These are phyloP conservation scores for Eragrostis tef DNA, from an alignment of 202 grass and related monocot genomes.

Conservation along the genomic window DNA sequence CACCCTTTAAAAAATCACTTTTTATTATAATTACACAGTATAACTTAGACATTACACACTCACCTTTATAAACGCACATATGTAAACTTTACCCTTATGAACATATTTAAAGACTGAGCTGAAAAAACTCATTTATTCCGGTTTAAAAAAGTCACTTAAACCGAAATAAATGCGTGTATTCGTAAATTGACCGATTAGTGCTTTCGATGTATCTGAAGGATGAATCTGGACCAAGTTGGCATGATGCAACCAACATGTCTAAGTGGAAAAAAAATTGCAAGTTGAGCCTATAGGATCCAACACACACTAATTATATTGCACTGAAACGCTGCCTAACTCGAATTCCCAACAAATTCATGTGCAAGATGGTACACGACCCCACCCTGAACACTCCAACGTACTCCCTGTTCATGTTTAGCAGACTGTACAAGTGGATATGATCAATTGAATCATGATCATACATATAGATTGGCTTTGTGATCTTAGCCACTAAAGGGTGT, in stretches of 20 bases:
- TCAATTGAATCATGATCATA: neutral
- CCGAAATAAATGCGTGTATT: neutral
- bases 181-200: neutral
- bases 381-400: neutral
- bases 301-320: neutral
- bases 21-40: too few relatives aligned
- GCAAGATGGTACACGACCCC: neutral
- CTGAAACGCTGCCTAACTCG: neutral
- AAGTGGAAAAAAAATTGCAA: neutral
- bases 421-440: constrained; percentile 36
- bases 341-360: neutral
- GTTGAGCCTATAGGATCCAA: neutral
- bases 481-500: constrained; percentile 31
- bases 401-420: constrained; percentile 4
- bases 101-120: too few relatives aligned
- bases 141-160: too few relatives aligned
- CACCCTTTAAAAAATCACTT: too few relatives aligned
- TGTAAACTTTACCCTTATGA: too few relatives aligned
- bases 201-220: neutral
- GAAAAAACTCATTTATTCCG: too few relatives aligned
- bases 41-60: too few relatives aligned
- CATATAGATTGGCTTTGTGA: neutral
- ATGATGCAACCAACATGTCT: neutral
- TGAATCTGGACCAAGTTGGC: neutral
- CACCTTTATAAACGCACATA: too few relatives aligned